Evolutionary conservation across 164 flowering plant genomes (phyloP).

Genomic region (Chimonanthus praecox): DNA sequence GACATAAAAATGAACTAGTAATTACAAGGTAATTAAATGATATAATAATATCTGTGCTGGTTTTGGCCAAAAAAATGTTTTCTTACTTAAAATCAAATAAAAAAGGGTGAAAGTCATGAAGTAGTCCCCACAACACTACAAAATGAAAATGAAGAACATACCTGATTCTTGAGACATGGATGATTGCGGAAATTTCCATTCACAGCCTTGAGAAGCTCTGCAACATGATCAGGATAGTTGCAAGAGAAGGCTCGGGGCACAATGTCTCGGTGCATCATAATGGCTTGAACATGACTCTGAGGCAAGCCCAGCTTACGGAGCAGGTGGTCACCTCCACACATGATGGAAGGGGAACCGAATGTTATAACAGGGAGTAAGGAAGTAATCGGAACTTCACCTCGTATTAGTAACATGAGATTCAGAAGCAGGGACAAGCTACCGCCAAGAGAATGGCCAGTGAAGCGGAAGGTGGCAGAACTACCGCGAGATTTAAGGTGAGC

Average conservation of each 20-base stretch:
- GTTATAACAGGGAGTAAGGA: constrained; percentile 89
- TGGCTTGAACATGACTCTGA: constrained; percentile 61
- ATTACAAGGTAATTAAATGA: neutral
- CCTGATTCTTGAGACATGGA: constrained; percentile 83
- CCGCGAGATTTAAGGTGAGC: constrained; percentile 63
- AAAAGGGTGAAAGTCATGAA: too few species aligned
- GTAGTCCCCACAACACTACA: neutral
- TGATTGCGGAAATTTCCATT: constrained; percentile 78
- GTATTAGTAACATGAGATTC: constrained; percentile 80
- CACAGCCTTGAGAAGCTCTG: constrained; percentile 78
- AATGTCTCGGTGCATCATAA: constrained; percentile 90
- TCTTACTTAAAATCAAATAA: neutral
- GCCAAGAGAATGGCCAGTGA: constrained; percentile 98
- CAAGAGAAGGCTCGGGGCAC: constrained; percentile 98
- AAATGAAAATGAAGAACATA: constrained; percentile 18
- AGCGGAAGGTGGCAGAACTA: constrained; percentile 64
- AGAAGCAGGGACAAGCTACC: constrained; percentile 83
- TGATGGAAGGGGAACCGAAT: constrained; percentile 82
- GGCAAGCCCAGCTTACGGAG: constrained; percentile 75
- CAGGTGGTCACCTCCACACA: constrained; percentile 92
- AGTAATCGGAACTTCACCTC: constrained; percentile 74
- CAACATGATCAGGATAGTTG: constrained; percentile 74
- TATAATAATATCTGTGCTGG: neutral
- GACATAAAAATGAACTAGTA: neutral
- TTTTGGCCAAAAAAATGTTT: neutral